These are phyloP conservation scores for Neurospora sp. DNA, from an alignment of 495 filamentous ascomycete species.

Conservation along the genomic window DNA sequence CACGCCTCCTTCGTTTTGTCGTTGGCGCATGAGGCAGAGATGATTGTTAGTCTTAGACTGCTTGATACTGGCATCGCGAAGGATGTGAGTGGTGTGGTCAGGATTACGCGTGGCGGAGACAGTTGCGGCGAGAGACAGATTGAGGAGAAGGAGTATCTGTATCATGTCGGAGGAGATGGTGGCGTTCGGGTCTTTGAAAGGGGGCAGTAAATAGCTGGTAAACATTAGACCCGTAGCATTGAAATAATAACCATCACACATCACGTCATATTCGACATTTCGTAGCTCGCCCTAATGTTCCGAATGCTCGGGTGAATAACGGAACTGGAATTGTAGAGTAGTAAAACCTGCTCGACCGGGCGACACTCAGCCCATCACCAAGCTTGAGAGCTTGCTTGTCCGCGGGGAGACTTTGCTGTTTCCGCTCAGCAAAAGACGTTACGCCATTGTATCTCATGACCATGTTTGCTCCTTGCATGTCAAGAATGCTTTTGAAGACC, in stretches of 20 bases:
- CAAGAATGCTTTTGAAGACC: constrained; percentile 17
- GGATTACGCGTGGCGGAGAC: constrained; percentile 52
- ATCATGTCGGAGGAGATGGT: constrained; percentile 69
- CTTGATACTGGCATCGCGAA: constrained; percentile 77
- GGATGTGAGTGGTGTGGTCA: constrained; percentile 84
- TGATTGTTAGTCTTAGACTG: constrained; percentile 57
- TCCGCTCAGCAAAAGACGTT: constrained; percentile 11
- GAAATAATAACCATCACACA: not conserved
- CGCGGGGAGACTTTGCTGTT: not conserved
- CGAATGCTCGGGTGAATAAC: not conserved
- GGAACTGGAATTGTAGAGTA: not conserved
- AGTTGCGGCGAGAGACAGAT: constrained; percentile 15
- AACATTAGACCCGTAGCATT: not conserved
- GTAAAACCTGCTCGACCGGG: not conserved
- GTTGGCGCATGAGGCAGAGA: constrained; percentile 63
- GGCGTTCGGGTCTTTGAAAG: constrained; percentile 71
- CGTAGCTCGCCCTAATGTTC: not conserved
- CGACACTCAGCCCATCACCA: not conserved
- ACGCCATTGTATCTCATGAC: constrained; percentile 25
- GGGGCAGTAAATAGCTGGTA: constrained; percentile 34
- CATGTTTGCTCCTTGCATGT: constrained; percentile 16
- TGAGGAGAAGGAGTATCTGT: constrained; percentile 66
- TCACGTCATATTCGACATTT: not conserved
- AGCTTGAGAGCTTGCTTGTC: not conserved
- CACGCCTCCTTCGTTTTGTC: constrained; percentile 60